These are phyloP conservation scores for Phyllosticta citrichinensis DNA, from an alignment of 2,329 filamentous ascomycete species.

Conservation along the genomic window DNA sequence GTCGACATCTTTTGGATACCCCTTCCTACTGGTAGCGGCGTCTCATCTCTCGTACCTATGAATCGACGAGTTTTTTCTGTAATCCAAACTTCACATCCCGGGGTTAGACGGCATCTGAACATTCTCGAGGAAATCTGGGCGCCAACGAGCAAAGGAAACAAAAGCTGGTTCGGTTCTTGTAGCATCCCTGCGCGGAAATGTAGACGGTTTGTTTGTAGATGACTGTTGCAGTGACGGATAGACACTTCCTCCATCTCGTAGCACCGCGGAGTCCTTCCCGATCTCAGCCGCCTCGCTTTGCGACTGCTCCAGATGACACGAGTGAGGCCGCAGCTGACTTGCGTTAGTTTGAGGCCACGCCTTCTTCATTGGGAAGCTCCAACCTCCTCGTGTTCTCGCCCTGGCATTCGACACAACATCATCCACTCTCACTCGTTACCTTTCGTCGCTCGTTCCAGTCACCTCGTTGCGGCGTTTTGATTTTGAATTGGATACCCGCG, in stretches of 20 bases:
- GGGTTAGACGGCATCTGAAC: background rate
- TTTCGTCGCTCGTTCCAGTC: background rate
- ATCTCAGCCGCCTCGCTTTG: background rate
- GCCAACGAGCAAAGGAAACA: background rate
- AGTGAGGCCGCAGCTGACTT: background rate
- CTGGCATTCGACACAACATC: background rate
- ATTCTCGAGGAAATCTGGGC: background rate
- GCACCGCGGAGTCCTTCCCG: background rate
- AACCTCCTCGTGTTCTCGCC: background rate
- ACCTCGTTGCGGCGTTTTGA: background rate
- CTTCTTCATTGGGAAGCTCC: background rate
- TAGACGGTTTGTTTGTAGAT: background rate
- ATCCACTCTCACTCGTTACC: conserved; percentile 9
- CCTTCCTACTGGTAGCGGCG: background rate
- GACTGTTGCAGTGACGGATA: background rate
- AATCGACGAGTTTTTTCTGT: conserved; percentile 7
- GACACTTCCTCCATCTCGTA: background rate
- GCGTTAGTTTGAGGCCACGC: background rate
- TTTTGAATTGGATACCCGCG: conserved; percentile 7
- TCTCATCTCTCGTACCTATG: background rate
- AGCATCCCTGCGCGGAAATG: background rate
- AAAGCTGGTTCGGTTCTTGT: background rate
- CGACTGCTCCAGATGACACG: background rate
- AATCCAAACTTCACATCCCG: background rate
- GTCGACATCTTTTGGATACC: conserved; percentile 3